A percentile compares a stretch with the other conserved stretches of the same genome.
phyloP scores from a whole-genome alignment of 2,329 filamentous ascomycete genomes.

The Aspergillus sp. region DNA sequence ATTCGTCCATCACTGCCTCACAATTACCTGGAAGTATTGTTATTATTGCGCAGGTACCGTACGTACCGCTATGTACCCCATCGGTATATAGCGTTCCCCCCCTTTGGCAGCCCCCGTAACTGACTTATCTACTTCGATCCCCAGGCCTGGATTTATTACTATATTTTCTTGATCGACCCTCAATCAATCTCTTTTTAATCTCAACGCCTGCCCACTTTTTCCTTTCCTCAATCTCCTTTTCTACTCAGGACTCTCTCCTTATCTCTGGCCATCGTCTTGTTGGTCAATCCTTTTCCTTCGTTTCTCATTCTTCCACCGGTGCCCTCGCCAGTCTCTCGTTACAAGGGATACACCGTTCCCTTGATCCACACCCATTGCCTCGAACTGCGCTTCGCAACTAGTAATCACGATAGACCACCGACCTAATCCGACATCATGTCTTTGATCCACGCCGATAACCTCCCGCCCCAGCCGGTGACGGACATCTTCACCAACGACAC shows the following conservation, averaged over 20 bases:
- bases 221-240: slow-evolving; percentile 4
- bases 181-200: slow-evolving; percentile 21
- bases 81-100: not conserved
- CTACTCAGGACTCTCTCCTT: slow-evolving; percentile 13
- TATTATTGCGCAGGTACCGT: not conserved
- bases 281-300: slow-evolving; percentile 9
- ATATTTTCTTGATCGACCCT: slow-evolving; percentile 18
- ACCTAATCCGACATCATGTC: slow-evolving; percentile 25
- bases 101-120: not conserved
- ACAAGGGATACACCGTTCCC: not conserved
- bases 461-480: slow-evolving; percentile 41
- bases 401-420: not conserved
- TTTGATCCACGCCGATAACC: slow-evolving; percentile 35
- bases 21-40: too few relatives aligned
- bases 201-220: slow-evolving; percentile 14
- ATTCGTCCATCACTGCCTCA: too few relatives aligned
- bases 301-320: not conserved
- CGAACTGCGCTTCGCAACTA: too few relatives aligned
- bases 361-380: not conserved
- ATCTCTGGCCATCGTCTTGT: slow-evolving; percentile 23
- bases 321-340: slow-evolving; percentile 6
- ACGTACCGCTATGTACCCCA: not conserved
- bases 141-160: not conserved
- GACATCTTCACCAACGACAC: slow-evolving; percentile 61
- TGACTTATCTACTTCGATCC: slow-evolving; percentile 5